Base-by-base conservation (phyloP, 352 stramenopile genomes). In the Pythium brassicae region DNA sequence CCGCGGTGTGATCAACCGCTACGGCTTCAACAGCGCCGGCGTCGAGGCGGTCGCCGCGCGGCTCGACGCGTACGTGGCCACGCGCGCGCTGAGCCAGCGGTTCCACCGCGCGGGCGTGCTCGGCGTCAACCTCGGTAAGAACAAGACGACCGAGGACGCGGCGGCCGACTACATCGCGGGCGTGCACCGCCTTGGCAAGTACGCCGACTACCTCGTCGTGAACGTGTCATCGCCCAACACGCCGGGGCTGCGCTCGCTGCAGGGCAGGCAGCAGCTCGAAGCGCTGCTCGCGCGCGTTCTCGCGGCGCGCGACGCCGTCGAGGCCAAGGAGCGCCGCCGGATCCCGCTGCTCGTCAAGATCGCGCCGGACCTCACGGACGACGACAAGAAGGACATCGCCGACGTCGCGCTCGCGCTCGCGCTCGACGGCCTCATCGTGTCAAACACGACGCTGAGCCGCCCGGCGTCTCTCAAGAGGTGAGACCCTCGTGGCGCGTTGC, bases 161-260 rank as follows among this genome's bases (percentile, higher is more conserved):
- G 79, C 84, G 3, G 64, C 73, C 0, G 83, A 99, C 69, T 98
- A 98, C 71, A 79, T 93, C 34, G 68, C 72, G 32, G 94, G 95
- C 19, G 97, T 99, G 25, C 56, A 82, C 15, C 70, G 82, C 47
- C 74, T 99, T 0, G 96, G 88, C 50, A 90, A 92, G 39, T 98
- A 92, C 61, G 96, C 91, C 10, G 96, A 99, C 68, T 99, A 99
- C 68, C 62, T 99, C 14, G 97, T 99, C 17, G 92, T 99, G 23
- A 99, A 99, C 63, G 88, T 99, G 34, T 98, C 92, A n/a, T 96
- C 82, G 49, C 97, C 96, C 29, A 99, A 99, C 76, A 98, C 94
- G 4, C 94, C 96, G 0, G 84, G 84, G 1, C 64, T 94, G n/a
- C 80, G 84, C 4, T 82, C 84, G 5, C 57, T 94, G 22, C 84